phyloP scores from a whole-genome alignment of 305 asterid genomes.

The Nicotiana rustica region DNA sequence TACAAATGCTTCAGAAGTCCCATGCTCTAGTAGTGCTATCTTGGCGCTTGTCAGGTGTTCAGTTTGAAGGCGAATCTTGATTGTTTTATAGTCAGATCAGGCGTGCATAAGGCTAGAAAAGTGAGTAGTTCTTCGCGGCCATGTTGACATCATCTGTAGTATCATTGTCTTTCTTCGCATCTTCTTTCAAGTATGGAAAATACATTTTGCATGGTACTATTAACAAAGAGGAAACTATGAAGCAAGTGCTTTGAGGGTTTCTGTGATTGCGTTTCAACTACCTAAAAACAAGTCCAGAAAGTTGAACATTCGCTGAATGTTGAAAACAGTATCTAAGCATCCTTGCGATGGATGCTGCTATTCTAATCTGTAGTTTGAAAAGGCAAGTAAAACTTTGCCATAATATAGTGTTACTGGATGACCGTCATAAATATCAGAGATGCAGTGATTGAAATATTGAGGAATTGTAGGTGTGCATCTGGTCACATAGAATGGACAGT shows the following conservation, averaged over 20 bases:
- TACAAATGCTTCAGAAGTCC: neutral
- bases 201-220: neutral
- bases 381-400: neutral
- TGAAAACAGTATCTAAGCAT: constrained; percentile 20
- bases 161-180: neutral
- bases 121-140: constrained; percentile 7
- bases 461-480: neutral
- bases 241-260: neutral
- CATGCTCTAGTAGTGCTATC: constrained; percentile 5
- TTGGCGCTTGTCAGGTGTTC: neutral
- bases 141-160: neutral
- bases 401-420: neutral
- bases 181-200: constrained; percentile 6
- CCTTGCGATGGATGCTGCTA: neutral
- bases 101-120: neutral
- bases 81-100: neutral
- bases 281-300: neutral
- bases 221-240: neutral
- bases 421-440: constrained; percentile 13
- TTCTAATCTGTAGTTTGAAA: constrained; percentile 13
- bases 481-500: neutral
- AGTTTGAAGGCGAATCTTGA: neutral
- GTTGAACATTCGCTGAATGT: constrained; percentile 1
- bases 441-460: neutral
- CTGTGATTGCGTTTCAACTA: constrained; percentile 10